phyloP scores from a whole-genome alignment of 2,329 filamentous ascomycete genomes.

The Neonectria hederae region DNA sequence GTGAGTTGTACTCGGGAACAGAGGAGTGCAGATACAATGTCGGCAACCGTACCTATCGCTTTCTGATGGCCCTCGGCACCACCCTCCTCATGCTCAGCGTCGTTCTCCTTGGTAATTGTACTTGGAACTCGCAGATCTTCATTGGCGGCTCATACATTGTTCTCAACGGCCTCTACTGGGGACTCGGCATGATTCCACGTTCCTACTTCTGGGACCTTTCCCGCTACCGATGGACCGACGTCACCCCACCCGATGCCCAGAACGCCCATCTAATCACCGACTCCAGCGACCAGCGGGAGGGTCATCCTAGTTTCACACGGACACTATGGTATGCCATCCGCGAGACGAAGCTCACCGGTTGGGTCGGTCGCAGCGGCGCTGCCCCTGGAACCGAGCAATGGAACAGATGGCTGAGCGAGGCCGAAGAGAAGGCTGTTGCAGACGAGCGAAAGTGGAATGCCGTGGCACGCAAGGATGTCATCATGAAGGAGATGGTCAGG shows the following conservation, averaged over 20 bases:
- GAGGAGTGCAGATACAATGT: constrained; percentile 68
- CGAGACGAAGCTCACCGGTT: constrained; percentile 61
- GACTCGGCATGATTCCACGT: constrained; percentile 59
- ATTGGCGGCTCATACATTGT: constrained; percentile 67
- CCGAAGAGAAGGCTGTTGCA: constrained; percentile 50
- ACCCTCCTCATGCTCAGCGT: constrained; percentile 69
- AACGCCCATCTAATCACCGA: constrained; percentile 48
- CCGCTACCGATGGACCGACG: constrained; percentile 56
- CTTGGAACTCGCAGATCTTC: constrained; percentile 68
- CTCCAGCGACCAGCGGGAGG: constrained; percentile 48
- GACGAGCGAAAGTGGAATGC: constrained; percentile 54
- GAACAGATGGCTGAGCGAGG: constrained; percentile 63
- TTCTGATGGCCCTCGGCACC: constrained; percentile 66
- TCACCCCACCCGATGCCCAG: constrained; percentile 52
- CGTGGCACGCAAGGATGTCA: constrained; percentile 59
- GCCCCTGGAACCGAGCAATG: constrained; percentile 63
- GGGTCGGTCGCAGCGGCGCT: constrained; percentile 62
- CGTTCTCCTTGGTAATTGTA: constrained; percentile 69
- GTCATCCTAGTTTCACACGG: constrained; percentile 60
- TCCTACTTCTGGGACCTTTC: constrained; percentile 66
- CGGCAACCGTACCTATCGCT: constrained; percentile 55
- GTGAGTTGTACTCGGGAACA: constrained; percentile 70
- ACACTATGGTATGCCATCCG: constrained; percentile 69
- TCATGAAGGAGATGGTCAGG: constrained; percentile 51
- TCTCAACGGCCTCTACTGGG: constrained; percentile 70